A percentile compares a stretch with the other conserved stretches of the same genome.
phyloP scores from a whole-genome alignment of 345 rosid species.

The Dipteronia sinensis region DNA sequence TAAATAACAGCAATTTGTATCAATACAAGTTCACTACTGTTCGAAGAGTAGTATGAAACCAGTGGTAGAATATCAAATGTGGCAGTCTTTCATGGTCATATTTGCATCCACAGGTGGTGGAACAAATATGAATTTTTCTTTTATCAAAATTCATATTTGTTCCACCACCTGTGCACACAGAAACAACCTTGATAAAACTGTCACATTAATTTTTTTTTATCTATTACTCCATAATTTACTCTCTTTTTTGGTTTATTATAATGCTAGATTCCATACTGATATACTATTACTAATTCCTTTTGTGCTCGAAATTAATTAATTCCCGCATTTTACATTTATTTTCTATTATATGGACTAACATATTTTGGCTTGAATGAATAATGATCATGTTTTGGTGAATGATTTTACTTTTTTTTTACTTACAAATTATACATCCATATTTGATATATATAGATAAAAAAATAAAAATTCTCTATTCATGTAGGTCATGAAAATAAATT shows the following conservation, averaged over 20 bases:
- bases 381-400: too few relatives aligned
- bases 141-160: slow-evolving; percentile 34
- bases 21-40: too few relatives aligned
- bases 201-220: not conserved
- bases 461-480: too few relatives aligned
- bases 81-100: slow-evolving; percentile 11
- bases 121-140: slow-evolving; percentile 25
- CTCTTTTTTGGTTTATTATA: not conserved
- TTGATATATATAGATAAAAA: not conserved
- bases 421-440: not conserved
- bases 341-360: too few relatives aligned
- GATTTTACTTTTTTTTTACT: too few relatives aligned
- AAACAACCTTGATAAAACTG: slow-evolving; percentile 18
- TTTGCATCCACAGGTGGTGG: slow-evolving; percentile 28
- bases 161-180: slow-evolving; percentile 44
- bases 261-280: not conserved
- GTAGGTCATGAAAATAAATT: too few relatives aligned
- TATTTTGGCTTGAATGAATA: too few relatives aligned
- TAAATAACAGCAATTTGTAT: too few relatives aligned
- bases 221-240: too few relatives aligned
- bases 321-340: too few relatives aligned
- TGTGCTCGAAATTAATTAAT: too few relatives aligned
- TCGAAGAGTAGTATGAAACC: not conserved
- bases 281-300: too few relatives aligned
- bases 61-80: not conserved